Conservation (phyloP, 352 stramenopile species). For the Blastocystis sp. region DNA sequence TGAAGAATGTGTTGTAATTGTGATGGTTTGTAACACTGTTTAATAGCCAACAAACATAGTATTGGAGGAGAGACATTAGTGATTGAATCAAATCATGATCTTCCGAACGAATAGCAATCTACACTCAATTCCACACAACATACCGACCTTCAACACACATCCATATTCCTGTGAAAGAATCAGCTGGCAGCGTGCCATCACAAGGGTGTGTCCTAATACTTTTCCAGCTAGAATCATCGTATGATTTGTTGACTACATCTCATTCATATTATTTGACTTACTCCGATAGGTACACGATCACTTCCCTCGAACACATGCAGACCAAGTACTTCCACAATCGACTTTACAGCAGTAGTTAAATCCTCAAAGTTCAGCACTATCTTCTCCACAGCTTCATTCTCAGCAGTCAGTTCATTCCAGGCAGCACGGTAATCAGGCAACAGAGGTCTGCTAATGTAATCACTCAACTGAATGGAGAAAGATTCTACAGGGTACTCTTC, state of each 20-base stretch:
- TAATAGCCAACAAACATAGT: background rate
- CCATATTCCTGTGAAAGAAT: conserved; percentile 56
- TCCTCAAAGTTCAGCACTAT: conserved; percentile 72
- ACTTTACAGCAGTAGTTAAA: conserved; percentile 68
- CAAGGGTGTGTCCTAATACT: conserved; percentile 16
- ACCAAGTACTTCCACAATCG: conserved; percentile 68
- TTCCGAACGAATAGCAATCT: background rate
- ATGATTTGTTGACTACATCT: conserved; percentile 50
- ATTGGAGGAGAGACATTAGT: background rate
- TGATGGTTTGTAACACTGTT: no score
- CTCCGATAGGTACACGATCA: conserved; percentile 23
- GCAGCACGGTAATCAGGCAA: conserved; percentile 90
- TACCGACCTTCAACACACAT: conserved; percentile 41
- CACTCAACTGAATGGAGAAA: conserved; percentile 86
- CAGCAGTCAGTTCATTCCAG: conserved; percentile 89
- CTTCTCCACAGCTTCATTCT: conserved; percentile 91
- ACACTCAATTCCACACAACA: background rate
- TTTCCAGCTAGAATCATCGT: conserved; percentile 43
- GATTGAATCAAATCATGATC: background rate
- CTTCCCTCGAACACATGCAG: conserved; percentile 69
- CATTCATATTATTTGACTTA: no score
- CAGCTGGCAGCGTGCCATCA: conserved; percentile 39
- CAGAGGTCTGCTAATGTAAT: conserved; percentile 94
- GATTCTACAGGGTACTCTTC: conserved; percentile 98
- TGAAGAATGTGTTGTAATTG: background rate